Evolutionary conservation across 495 filamentous ascomycete genomes (phyloP).

Genomic region (Durotheca rogersii): DNA sequence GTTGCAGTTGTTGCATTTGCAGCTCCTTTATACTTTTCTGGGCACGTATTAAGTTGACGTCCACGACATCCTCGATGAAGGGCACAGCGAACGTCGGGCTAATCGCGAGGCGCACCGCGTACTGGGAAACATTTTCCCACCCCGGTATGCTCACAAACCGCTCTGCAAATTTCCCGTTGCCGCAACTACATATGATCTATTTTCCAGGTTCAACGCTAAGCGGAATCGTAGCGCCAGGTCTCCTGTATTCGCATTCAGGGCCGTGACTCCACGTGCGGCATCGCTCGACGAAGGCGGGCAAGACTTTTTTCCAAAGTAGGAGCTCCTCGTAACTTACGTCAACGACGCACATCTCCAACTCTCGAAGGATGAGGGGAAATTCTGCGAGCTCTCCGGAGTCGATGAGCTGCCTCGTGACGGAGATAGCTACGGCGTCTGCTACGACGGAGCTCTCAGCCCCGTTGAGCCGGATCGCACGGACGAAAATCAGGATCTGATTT

Average conservation of each 20-base stretch:
- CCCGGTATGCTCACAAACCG: constrained; percentile 35
- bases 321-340: constrained; percentile 46
- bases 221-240: constrained; percentile 26
- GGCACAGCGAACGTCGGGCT: constrained; percentile 36
- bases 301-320: constrained; percentile 49
- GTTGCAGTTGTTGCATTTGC: constrained; percentile 33
- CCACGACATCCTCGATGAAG: constrained; percentile 35
- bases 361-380: constrained; percentile 34
- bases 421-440: constrained; percentile 51
- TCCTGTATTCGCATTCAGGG: constrained; percentile 52
- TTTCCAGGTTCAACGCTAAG: constrained; percentile 30
- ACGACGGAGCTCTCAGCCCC: constrained; percentile 44
- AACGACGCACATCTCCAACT: constrained; percentile 33
- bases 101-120: constrained; percentile 40
- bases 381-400: constrained; percentile 25
- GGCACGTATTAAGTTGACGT: constrained; percentile 8
- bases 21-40: not conserved
- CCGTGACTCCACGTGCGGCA: constrained; percentile 55
- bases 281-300: constrained; percentile 54
- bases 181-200: constrained; percentile 41
- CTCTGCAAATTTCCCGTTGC: constrained; percentile 35
- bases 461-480: constrained; percentile 44
- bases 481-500: constrained; percentile 45
- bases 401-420: constrained; percentile 37
- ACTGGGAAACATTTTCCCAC: constrained; percentile 29